Conservation (phyloP, 352 stramenopile genomes). For the Peronosclerospora sorghi region DNA sequence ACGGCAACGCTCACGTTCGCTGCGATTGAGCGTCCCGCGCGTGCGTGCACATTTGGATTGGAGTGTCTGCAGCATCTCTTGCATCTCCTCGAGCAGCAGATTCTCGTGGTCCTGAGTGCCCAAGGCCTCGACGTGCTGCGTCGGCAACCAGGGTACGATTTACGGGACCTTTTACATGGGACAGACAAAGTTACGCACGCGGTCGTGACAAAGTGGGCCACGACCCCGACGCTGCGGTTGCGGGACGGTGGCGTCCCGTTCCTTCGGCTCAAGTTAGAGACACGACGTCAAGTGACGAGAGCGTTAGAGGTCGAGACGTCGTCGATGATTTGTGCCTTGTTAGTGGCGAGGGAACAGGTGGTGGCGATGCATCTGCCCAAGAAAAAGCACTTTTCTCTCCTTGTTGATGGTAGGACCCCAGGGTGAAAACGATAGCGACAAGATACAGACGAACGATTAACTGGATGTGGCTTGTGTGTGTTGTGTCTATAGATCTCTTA, state of each 20-base stretch:
- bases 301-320: constrained; percentile 34
- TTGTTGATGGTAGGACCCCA: constrained; percentile 35
- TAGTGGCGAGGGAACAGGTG: constrained; percentile 36
- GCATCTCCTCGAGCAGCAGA: constrained; percentile 37
- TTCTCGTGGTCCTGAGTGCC: constrained; percentile 51
- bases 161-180: constrained; percentile 54
- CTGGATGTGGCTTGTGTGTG: not conserved
- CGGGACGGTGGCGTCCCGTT: constrained; percentile 38
- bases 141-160: constrained; percentile 49
- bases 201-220: constrained; percentile 32
- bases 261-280: constrained; percentile 28
- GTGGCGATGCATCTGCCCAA: constrained; percentile 46
- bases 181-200: constrained; percentile 42
- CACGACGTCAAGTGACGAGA: constrained; percentile 32
- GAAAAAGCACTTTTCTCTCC: constrained; percentile 53
- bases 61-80: constrained; percentile 39
- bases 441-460: not conserved
- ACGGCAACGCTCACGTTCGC: constrained; percentile 40
- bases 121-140: constrained; percentile 48
- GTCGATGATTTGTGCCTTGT: constrained; percentile 48
- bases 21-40: constrained; percentile 28
- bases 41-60: constrained; percentile 4
- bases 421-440: not conserved
- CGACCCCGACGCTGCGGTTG: constrained; percentile 27
- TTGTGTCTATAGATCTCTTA: constrained; percentile 33